phyloP scores from a whole-genome alignment of 164 flowering plant species.

The Liriodendron chinense region DNA sequence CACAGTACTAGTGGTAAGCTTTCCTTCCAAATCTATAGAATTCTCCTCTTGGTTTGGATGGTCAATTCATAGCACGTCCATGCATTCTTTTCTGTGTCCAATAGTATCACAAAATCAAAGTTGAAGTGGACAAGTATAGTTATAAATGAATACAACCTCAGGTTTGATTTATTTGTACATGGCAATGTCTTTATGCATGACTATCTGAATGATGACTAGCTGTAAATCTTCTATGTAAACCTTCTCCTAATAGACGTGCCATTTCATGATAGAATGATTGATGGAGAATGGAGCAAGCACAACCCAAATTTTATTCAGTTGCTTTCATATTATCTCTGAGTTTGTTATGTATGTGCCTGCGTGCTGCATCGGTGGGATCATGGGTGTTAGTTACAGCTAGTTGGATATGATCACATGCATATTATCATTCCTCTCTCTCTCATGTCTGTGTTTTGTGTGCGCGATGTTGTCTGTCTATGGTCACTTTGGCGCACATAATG shows the following conservation, averaged over 20 bases:
- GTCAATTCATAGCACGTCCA: too few relatives aligned
- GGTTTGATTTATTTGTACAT: background rate
- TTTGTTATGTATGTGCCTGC: background rate
- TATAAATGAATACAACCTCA: background rate
- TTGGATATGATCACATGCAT: too few relatives aligned
- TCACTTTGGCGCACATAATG: too few relatives aligned
- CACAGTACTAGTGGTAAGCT: slow-evolving; percentile 49
- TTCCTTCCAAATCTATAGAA: slow-evolving; percentile 5
- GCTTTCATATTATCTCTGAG: background rate
- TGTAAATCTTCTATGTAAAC: background rate
- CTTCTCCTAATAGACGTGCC: too few relatives aligned
- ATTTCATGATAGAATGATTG: too few relatives aligned
- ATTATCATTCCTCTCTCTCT: too few relatives aligned
- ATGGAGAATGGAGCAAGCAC: background rate
- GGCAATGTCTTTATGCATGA: background rate
- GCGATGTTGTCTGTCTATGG: too few relatives aligned
- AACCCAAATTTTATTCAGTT: background rate
- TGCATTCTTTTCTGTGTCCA: background rate
- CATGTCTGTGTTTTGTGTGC: too few relatives aligned
- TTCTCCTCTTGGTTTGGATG: background rate
- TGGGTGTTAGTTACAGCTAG: background rate
- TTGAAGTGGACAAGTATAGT: background rate
- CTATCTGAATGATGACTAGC: background rate
- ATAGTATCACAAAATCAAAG: background rate
- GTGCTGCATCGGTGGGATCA: background rate